Conservation (phyloP, 2,329 filamentous ascomycete species). For the Ascosphaera apis region DNA sequence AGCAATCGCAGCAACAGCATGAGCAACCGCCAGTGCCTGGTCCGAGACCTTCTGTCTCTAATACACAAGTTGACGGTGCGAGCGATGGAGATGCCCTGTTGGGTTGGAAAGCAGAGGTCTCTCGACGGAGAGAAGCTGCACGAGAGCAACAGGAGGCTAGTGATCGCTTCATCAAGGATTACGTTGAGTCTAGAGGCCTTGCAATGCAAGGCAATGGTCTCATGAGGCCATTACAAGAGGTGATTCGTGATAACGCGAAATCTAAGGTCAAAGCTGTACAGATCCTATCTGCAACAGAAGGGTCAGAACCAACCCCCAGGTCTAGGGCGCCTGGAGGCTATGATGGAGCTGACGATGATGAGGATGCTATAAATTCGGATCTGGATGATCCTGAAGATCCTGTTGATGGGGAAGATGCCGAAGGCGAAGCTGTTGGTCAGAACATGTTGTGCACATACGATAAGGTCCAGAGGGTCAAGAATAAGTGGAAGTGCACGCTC, state of each 20-base stretch:
- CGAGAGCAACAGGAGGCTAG: constrained; percentile 13
- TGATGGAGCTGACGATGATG: constrained; percentile 43
- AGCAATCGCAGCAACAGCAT: constrained; percentile 18
- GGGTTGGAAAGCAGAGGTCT: constrained; percentile 26
- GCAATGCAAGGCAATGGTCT: constrained; percentile 24
- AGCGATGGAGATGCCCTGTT: constrained; percentile 35
- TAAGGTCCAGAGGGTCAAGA: constrained; percentile 97
- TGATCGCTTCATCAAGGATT: constrained; percentile 19
- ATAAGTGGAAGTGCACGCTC: constrained; percentile 97
- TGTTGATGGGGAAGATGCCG: constrained; percentile 60
- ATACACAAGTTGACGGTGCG: constrained; percentile 55
- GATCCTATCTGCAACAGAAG: constrained; percentile 1
- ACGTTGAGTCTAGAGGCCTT: constrained; percentile 19
- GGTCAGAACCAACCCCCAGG: constrained; percentile 6
- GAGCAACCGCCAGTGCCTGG: constrained; percentile 18
- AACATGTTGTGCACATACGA: constrained; percentile 99
- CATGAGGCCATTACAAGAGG: constrained; percentile 20
- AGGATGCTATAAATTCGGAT: constrained; percentile 96
- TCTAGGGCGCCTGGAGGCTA: constrained; percentile 12
- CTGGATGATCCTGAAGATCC: constrained; percentile 87
- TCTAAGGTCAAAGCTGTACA: constrained; percentile 11
- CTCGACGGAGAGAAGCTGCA: constrained; percentile 19
- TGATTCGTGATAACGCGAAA: constrained; percentile 18
- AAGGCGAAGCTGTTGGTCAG: constrained; percentile 60
- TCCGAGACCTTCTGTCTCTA: constrained; percentile 20